These are phyloP conservation scores for Aureobasidium lini DNA, from an alignment of 2,329 filamentous ascomycete species.

Conservation along the genomic window DNA sequence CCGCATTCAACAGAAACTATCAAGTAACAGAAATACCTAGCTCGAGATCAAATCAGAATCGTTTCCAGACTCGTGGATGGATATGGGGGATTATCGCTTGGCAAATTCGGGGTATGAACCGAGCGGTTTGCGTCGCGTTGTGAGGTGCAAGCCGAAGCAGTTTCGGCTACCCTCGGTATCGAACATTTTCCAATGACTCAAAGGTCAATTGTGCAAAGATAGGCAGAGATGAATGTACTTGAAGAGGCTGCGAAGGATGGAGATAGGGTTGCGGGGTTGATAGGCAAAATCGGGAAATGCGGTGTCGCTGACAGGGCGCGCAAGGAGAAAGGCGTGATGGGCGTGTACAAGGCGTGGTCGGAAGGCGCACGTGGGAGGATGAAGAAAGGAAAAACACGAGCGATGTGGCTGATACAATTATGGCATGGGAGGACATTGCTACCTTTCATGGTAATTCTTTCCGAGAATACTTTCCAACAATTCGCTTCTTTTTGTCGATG, in stretches of 20 bases:
- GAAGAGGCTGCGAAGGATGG: not conserved
- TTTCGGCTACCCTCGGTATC: not conserved
- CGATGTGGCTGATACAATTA: not conserved
- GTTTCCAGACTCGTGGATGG: not conserved
- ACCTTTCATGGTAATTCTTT: not conserved
- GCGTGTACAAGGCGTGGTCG: not conserved
- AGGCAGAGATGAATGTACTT: not conserved
- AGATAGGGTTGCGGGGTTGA: not conserved
- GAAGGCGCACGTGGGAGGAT: not conserved
- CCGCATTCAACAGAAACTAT: not conserved
- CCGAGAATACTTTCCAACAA: not conserved
- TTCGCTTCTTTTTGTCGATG: not conserved
- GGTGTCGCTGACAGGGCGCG: not conserved
- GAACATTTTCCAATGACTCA: not conserved
- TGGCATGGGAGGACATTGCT: not conserved
- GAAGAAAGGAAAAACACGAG: not conserved
- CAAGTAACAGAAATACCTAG: not conserved
- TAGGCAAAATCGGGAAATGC: not conserved
- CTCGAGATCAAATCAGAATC: not conserved
- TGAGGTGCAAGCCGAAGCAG: not conserved
- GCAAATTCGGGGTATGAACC: not conserved
- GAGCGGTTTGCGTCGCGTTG: not conserved
- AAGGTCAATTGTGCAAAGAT: not conserved
- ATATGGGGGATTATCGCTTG: conserved; percentile 2
- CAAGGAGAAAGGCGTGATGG: not conserved